These are phyloP conservation scores for Orbilia quercus DNA, from an alignment of 2,329 filamentous ascomycete genomes.

Conservation along the genomic window DNA sequence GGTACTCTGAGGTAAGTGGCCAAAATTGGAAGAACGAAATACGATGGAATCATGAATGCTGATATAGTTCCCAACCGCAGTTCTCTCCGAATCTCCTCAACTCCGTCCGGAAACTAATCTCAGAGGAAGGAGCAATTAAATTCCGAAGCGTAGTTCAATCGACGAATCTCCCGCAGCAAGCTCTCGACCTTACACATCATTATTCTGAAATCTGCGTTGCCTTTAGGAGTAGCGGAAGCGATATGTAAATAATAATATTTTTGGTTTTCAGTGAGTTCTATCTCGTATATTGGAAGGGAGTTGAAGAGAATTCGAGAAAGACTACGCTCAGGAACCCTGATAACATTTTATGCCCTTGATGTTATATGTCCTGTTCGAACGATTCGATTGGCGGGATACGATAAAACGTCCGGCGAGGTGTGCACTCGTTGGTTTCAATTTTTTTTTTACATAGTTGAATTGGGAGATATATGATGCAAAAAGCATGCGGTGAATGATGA, in stretches of 20 bases:
- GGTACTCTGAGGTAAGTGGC: constrained; percentile 86
- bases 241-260: constrained; percentile 63
- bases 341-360: too few relatives aligned
- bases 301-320: too few relatives aligned
- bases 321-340: too few relatives aligned
- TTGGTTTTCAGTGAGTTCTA: constrained; percentile 12
- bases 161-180: constrained; percentile 89
- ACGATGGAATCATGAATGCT: not conserved
- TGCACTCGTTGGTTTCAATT: too few relatives aligned
- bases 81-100: constrained; percentile 92
- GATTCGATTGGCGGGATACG: too few relatives aligned
- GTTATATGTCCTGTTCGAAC: too few relatives aligned
- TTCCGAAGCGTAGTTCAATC: constrained; percentile 97
- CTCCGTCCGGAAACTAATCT: constrained; percentile 89
- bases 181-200: constrained; percentile 93
- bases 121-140: constrained; percentile 97
- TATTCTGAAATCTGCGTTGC: constrained; percentile 94
- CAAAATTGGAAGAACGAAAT: not conserved
- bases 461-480: not conserved
- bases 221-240: constrained; percentile 92
- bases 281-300: too few relatives aligned
- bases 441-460: not conserved
- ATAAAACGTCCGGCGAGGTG: too few relatives aligned
- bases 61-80: constrained; percentile 63
- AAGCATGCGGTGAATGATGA: not conserved